phyloP scores from a whole-genome alignment of 1,284 basidiomycete species.

The Uromyces viciae-fabae region DNA sequence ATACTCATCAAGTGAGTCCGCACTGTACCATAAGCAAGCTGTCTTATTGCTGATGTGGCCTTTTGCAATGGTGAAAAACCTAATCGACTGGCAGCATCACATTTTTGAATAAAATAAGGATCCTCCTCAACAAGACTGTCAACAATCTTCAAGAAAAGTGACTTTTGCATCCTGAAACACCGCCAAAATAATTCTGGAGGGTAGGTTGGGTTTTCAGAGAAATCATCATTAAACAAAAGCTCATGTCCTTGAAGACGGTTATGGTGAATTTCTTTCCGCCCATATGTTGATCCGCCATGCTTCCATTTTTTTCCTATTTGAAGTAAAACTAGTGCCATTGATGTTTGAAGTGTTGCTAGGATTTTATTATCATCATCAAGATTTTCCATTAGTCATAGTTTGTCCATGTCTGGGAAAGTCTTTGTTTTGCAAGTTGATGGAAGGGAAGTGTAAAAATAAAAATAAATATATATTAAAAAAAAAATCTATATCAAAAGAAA shows the following conservation, averaged over 20 bases:
- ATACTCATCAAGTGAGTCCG: background rate
- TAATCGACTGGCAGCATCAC: background rate
- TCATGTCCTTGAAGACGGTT: background rate
- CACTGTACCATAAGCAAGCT: slow-evolving; percentile 8
- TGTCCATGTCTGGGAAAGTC: too few species aligned
- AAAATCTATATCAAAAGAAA: too few species aligned
- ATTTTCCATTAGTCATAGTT: too few species aligned
- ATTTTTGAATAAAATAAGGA: background rate
- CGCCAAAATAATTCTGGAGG: background rate
- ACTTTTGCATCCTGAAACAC: background rate
- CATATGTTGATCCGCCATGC: background rate
- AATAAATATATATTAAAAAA: too few species aligned
- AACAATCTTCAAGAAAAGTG: background rate
- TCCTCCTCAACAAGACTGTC: background rate
- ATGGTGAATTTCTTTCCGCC: background rate
- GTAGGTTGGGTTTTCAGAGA: background rate
- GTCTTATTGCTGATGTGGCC: background rate
- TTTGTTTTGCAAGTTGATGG: too few species aligned
- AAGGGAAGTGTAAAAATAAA: too few species aligned
- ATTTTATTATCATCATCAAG: background rate
- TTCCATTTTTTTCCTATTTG: background rate
- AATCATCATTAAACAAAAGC: background rate
- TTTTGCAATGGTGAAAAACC: background rate
- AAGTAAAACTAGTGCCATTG: background rate
- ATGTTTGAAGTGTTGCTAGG: background rate